These are phyloP conservation scores for Aspergillus leporis DNA, from an alignment of 495 filamentous ascomycete species.

Conservation along the genomic window DNA sequence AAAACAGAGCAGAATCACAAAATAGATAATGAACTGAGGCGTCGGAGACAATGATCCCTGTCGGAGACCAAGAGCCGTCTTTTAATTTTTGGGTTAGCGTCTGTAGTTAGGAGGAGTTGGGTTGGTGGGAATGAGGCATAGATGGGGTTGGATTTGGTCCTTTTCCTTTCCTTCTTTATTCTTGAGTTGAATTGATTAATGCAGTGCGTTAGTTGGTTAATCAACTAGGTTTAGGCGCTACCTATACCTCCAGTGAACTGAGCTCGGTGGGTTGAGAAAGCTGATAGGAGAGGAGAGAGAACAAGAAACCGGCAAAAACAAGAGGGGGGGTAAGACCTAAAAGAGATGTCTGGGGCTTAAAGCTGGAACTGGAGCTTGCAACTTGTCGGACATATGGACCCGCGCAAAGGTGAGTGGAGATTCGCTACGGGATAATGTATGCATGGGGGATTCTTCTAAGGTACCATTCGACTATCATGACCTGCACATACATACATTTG, in stretches of 20 bases:
- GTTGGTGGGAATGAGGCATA: conserved; percentile 6
- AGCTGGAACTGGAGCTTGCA: neutral
- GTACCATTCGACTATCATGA: neutral
- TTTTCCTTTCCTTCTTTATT: neutral
- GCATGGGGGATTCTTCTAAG: neutral
- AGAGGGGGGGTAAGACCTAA: conserved; percentile 1
- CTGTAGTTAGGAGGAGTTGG: conserved; percentile 8
- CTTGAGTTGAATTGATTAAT: neutral
- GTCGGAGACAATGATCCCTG: conserved; percentile 24
- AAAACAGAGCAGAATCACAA: conserved; percentile 6
- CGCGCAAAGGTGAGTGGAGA: neutral
- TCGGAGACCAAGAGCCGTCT: conserved; percentile 19
- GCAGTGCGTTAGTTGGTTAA: neutral
- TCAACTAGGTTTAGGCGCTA: neutral
- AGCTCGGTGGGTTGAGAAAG: neutral
- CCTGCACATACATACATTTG: neutral
- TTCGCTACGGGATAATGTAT: neutral
- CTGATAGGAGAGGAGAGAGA: neutral
- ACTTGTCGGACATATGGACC: neutral
- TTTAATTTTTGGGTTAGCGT: conserved; percentile 9
- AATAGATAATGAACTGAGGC: conserved; percentile 15
- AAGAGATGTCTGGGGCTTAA: neutral
- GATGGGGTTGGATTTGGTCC: neutral
- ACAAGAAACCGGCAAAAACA: neutral
- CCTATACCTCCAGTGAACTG: neutral